Conservation (phyloP, 2,329 filamentous ascomycete genomes). For the Aspergillus sp. region DNA sequence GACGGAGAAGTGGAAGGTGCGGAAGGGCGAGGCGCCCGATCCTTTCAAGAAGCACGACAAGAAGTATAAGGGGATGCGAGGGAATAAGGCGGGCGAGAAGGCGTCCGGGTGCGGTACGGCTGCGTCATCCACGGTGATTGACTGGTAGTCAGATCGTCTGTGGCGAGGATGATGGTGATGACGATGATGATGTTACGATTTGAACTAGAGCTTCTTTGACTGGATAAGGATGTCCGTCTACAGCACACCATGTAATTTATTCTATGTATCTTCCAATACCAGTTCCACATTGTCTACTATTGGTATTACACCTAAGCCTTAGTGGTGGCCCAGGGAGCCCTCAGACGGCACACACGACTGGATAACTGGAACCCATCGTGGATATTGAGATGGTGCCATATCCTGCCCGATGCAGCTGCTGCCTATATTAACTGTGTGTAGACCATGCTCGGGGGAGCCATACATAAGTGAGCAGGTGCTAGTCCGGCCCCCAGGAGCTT, state of each 20-base stretch:
- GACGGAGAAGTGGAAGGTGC: constrained; percentile 76
- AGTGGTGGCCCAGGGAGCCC: not conserved
- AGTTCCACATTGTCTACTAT: not conserved
- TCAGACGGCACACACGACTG: not conserved
- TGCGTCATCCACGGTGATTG: constrained; percentile 32
- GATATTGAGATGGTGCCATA: not conserved
- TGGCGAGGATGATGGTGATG: not conserved
- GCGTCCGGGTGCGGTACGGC: constrained; percentile 14
- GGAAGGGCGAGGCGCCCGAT: constrained; percentile 65
- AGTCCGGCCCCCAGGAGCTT: not conserved
- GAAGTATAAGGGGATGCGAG: constrained; percentile 58
- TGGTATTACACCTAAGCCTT: not conserved
- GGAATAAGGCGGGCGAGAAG: constrained; percentile 48
- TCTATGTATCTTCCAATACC: not conserved
- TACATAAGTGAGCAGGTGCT: not conserved
- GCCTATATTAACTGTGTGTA: not conserved
- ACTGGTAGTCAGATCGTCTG: constrained; percentile 30
- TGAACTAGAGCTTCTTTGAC: not conserved
- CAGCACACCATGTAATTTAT: not conserved
- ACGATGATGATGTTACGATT: constrained; percentile 8
- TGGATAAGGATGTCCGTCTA: not conserved
- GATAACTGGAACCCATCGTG: not conserved
- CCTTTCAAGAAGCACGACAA: constrained; percentile 60
- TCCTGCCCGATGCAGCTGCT: not conserved
- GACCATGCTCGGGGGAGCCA: not conserved